Base-by-base conservation (phyloP, 257 asterid species). In the Forsythia suspensa region DNA sequence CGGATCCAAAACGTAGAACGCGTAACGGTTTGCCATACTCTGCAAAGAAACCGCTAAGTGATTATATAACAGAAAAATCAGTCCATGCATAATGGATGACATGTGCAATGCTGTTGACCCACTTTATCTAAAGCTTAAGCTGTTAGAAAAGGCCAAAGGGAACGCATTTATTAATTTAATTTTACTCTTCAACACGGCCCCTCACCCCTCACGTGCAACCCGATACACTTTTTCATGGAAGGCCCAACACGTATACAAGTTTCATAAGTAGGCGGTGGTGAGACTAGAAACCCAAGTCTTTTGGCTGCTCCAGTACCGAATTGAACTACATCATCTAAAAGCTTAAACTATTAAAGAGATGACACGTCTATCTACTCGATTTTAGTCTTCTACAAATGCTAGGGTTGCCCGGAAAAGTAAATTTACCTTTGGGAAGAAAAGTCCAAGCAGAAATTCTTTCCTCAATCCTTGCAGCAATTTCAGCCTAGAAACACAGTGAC, bases 381-480 rank as follows among this genome's bases (percentile, higher is more conserved):
- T 9, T 4, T 24, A 63, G 37, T 34, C 37, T 7, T 63, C 70
- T 21, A 72, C 9, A 13, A 61, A 76, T 48, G 78, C 12, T 38
- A 46, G 78, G 63, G 79, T 68, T 48, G 46, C 44, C 42, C 15
- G 38, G 51, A 36, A 52, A 80, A 69, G 72, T 51, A 43, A 61
- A 78, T 72, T 46, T 76, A 94, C 97, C 96, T 87, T 83, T 84
- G 34, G 97, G 98, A 72, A 94, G 89, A 84, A 92, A 91, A 79
- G 96, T 94, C 97, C 98, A 94, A 52, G 94, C 95, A 81, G 90
- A 94, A 80, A 94, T 87, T 85, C 90, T 88, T 81, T 92, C 94
- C 84, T 88, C 97, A 37, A 94, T 90, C 85, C 86, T 84, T 76
- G 83, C 78, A 72, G 84, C 79, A 52, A 87, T 84, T 85, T 86